Base-by-base conservation (phyloP, 176 grass and related monocot species). In the Cenchrus fungigraminus region DNA sequence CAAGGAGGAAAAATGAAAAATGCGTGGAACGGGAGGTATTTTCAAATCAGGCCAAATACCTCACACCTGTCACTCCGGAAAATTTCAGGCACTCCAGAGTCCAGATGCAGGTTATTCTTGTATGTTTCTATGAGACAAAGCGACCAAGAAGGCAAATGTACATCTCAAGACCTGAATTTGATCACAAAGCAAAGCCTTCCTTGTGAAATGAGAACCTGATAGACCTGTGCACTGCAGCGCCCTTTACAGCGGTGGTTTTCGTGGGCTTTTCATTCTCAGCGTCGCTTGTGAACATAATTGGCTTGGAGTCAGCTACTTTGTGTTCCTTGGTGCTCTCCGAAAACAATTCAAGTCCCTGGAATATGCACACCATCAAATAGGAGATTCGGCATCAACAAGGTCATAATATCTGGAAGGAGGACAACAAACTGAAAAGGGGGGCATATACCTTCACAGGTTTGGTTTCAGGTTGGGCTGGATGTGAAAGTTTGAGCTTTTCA, bases 401-500 rank as follows among this genome's bases (percentile, higher is more conserved):
- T 34, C 13, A 81, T 66, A 61, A 45, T 22, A 59, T 4, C 12
- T 51, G 71, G 55, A 76, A 29, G 17, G 40, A 40, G 74, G 13
- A 2, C 44, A 49, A 42, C 40, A 2, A 45, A 50, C 29, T 55
- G 72, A 74, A 20, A 63, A 68, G 42, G 66, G 12, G 31, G 43
- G 46, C 67, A 65, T 66, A 43, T 86, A 86, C 92, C 92, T 91
- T 94, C 58, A 79, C 84, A 45, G 89, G n/a, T 19, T 93, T 88
- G 65, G 86, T 94, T 74, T 90, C 85, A 76, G 86, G 77, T 71
- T 80, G 88, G 47, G 73, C 74, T 66, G 91, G 31, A 71, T 89
- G 79, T 51, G 91, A 81, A 80, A 87, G 87, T 59, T 98, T 91
- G 37, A 91, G 87, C 51, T 95, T 95, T 86, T 91, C 95, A 11